A percentile compares a stretch with the other conserved stretches of the same genome.
These are phyloP conservation scores for Rhizoctonia solani DNA, from an alignment of 1,284 basidiomycete genomes.

Conservation along the genomic window DNA sequence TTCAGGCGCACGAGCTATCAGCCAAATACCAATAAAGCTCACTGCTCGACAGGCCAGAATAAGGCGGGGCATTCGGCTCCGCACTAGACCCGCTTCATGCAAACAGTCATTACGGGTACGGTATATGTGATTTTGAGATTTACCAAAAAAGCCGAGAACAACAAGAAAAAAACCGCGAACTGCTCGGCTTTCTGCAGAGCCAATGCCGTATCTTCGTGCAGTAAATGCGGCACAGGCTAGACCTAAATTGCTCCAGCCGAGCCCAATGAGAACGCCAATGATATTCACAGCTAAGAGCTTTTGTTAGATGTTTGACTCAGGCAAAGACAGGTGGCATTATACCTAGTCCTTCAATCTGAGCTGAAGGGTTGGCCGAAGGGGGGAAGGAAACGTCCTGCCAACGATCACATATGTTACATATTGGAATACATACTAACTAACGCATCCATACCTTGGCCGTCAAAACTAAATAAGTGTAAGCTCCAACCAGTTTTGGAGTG, in stretches of 20 bases:
- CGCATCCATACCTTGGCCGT: conserved; percentile 30
- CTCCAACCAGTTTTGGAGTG: conserved; percentile 2
- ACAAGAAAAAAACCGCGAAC: conserved; percentile 52
- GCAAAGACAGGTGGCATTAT: neutral
- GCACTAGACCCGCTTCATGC: conserved; percentile 50
- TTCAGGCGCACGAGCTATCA: conserved; percentile 51
- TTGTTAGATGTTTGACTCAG: neutral
- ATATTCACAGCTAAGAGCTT: conserved; percentile 50
- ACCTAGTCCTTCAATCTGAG: conserved; percentile 51
- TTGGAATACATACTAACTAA: neutral
- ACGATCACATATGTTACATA: neutral
- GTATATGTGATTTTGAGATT: conserved; percentile 35
- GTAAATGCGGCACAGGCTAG: conserved; percentile 47
- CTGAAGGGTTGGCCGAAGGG: conserved; percentile 54
- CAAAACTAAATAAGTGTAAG: conserved; percentile 20
- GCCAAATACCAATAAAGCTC: conserved; percentile 55
- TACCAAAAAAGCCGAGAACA: conserved; percentile 51
- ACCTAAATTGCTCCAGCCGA: conserved; percentile 53
- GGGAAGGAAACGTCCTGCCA: conserved; percentile 52
- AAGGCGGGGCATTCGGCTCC: conserved; percentile 55
- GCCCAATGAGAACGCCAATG: conserved; percentile 51
- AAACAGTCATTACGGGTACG: neutral
- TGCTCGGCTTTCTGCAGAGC: conserved; percentile 45
- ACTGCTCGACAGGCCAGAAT: conserved; percentile 53
- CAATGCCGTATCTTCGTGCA: conserved; percentile 38